Conservation (phyloP, 225 moss, liverwort and hornwort genomes). For the Straminergon stramineum region DNA sequence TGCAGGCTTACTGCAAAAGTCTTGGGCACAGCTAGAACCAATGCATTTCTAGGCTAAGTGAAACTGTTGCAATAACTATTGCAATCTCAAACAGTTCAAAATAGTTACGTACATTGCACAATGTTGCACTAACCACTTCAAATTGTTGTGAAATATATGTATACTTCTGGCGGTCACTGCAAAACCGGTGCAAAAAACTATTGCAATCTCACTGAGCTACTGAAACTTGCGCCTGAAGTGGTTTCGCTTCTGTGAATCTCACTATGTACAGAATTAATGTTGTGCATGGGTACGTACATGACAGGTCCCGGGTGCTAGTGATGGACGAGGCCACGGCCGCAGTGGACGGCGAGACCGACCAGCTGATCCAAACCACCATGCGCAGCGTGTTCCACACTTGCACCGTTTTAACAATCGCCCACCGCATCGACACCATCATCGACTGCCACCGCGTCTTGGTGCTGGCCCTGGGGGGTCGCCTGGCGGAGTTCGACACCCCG, state of each 20-base stretch:
- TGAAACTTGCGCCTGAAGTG: neutral
- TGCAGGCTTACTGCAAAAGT: neutral
- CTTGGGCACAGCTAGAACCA: neutral
- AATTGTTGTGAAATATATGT: neutral
- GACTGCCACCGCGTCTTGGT: conserved; percentile 61
- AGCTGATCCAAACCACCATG: conserved; percentile 51
- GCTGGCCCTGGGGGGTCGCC: conserved; percentile 22
- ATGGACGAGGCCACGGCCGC: conserved; percentile 76
- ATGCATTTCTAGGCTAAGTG: neutral
- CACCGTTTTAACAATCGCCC: conserved; percentile 54
- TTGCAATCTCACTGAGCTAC: no score
- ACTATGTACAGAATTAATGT: neutral
- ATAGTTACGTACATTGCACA: neutral
- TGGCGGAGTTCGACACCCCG: conserved; percentile 4
- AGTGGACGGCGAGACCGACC: conserved; percentile 62
- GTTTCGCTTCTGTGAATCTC: no score
- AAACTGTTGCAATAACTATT: neutral
- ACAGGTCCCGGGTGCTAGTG: conserved; percentile 51
- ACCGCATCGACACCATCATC: conserved; percentile 42
- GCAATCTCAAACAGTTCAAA: neutral
- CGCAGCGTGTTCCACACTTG: conserved; percentile 32
- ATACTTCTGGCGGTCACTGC: no score
- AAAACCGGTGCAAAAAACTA: no score
- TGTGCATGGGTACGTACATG: neutral
- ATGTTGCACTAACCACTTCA: neutral